Base-by-base conservation (phyloP, 2,329 filamentous ascomycete species). In the Xylaria sp. region DNA sequence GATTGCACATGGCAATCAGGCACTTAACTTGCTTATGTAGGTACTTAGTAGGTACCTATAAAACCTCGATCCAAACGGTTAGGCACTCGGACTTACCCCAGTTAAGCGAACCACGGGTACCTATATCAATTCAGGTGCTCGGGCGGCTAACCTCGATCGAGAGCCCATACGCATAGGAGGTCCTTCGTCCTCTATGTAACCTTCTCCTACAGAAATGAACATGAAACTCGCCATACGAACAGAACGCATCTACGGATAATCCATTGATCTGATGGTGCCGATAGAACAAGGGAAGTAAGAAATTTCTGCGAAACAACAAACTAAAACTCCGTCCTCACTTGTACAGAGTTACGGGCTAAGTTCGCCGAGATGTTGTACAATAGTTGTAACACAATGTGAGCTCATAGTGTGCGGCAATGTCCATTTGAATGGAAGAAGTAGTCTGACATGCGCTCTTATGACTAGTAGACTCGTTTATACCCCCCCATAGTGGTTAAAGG, bases 61-160 rank as follows among this genome's bases (percentile, higher is more conserved):
- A n/a, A 20, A 42, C 50, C 50, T 60, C n/a, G 56, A 65, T 60
- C 56, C 38, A 44, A 60, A 65, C 62, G 62, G 56, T 25, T 50
- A 55, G 50, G 31, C 53, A 60, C 33, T 53, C 55, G 49, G 62
- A 44, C 50, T 49, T 60, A 39, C 38, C 54, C 55, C 47, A 60
- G 38, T 55, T 38, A 5, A 27, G 39, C 10, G 38, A 54, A 31
- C 39, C 62, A 49, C 20, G 47, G 49, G 51, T 25, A 39, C 29
- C 29, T 10, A 47, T 17, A 39, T 54, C 33, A 38, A 38, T 54
- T 25, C 50, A 59, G 45, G 42, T 49, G 17, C 50, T 47, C 55
- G 13, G 42, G 15, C 13, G 25, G 10, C 50, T 15, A 54, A 25
- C 50, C 20, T 38, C 31, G 5, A n/a, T 25, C n/a, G 25, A 49